Percentiles rank a stretch among this genome's conserved stretches.
Evolutionary conservation across 306 rosid species (phyloP).

Genomic region (Echinosophora koreensis): DNA sequence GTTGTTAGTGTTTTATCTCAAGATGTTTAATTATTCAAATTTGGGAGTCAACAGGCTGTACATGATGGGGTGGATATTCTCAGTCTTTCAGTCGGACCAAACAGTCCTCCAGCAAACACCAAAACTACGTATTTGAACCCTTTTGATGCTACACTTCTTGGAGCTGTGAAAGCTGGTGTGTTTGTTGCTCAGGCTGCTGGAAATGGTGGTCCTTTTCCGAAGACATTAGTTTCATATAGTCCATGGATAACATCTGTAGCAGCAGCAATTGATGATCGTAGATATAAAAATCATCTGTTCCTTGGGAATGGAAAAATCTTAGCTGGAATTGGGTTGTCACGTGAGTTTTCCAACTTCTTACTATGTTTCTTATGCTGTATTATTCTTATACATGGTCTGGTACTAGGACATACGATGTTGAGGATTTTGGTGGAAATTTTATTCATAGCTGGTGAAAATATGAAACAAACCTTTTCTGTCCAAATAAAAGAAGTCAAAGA

Average conservation of each 20-base stretch:
- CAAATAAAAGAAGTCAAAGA: constrained; percentile 26
- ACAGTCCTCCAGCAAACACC: constrained; percentile 93
- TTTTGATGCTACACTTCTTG: constrained; percentile 96
- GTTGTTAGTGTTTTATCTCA: neutral
- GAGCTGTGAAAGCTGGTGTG: constrained; percentile 99
- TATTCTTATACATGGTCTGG: constrained; percentile 20
- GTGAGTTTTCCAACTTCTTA: constrained; percentile 67
- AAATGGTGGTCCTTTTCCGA: constrained; percentile 96
- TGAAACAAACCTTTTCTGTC: neutral
- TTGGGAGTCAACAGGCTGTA: constrained; percentile 80
- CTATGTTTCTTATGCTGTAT: constrained; percentile 16
- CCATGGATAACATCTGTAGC: constrained; percentile 98
- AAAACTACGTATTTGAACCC: constrained; percentile 92
- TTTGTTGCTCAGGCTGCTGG: constrained; percentile 99
- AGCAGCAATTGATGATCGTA: constrained; percentile 98
- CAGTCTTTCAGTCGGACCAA: constrained; percentile 97
- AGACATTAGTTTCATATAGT: constrained; percentile 95
- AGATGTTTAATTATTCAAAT: constrained; percentile 44
- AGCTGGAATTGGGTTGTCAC: constrained; percentile 93
- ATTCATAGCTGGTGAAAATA: constrained; percentile 21
- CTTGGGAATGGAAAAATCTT: constrained; percentile 92
- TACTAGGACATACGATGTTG: constrained; percentile 6
- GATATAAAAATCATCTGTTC: constrained; percentile 89
- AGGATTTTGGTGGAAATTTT: constrained; percentile 22
- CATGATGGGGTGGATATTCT: constrained; percentile 98